phyloP scores from a whole-genome alignment of 208 protist species.

The Trypanosoma grayi region DNA sequence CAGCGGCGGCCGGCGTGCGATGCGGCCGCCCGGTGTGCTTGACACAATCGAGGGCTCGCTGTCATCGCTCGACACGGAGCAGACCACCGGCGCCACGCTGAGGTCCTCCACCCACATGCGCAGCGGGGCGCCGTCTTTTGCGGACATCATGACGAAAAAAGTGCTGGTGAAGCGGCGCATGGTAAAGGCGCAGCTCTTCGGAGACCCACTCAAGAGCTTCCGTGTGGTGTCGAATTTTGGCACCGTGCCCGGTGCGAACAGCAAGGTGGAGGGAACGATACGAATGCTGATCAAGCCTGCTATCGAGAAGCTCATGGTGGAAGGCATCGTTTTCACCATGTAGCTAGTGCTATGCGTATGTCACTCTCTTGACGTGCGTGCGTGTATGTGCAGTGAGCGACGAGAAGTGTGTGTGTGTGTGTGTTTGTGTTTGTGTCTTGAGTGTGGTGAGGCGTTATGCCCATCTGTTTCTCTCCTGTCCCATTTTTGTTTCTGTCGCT shows the following conservation, averaged over 20 bases:
- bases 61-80: constrained; percentile 10
- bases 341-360: not conserved
- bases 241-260: constrained; percentile 67
- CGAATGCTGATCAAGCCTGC: constrained; percentile 68
- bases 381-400: constrained; percentile 1
- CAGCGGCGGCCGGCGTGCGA: constrained; percentile 68
- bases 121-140: constrained; percentile 27
- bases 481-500: not conserved
- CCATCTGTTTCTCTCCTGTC: not conserved
- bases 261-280: constrained; percentile 76
- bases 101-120: constrained; percentile 9
- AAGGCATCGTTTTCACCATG: constrained; percentile 53
- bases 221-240: constrained; percentile 76
- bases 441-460: not conserved
- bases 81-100: not conserved
- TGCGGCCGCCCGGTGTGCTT: constrained; percentile 58
- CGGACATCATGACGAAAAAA: constrained; percentile 48
- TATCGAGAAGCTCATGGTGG: constrained; percentile 80
- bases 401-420: not conserved
- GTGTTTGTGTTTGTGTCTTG: not conserved
- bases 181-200: constrained; percentile 84
- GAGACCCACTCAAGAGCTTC: constrained; percentile 81
- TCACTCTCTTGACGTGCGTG: not conserved
- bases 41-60: constrained; percentile 13
- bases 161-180: constrained; percentile 42